Conservation (phyloP, 768 basidiomycete species). For the Cyathus striatus region DNA sequence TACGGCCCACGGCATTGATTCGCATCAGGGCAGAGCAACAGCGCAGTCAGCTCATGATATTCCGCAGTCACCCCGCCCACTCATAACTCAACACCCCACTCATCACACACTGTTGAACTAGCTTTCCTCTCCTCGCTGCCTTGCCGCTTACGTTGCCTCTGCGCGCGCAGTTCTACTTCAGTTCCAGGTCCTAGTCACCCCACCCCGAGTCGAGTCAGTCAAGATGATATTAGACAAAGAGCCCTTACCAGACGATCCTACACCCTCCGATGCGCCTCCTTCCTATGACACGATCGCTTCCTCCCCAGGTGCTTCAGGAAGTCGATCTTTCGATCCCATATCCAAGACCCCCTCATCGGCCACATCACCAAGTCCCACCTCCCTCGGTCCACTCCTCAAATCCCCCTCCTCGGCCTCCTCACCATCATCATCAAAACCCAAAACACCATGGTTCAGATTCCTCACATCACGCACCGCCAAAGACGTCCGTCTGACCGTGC, state of each 20-base stretch:
- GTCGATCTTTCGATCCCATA: too few relatives aligned
- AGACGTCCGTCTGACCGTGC: constrained; percentile 49
- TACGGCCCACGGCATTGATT: too few relatives aligned
- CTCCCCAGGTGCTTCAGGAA: background rate
- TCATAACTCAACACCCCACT: too few relatives aligned
- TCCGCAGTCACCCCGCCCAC: too few relatives aligned
- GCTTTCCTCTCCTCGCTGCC: too few relatives aligned
- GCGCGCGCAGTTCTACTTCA: too few relatives aligned
- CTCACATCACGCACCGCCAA: constrained; percentile 27
- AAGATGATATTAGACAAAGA: constrained; percentile 24
- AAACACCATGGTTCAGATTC: constrained; percentile 32
- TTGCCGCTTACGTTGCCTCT: too few relatives aligned
- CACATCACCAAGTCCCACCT: constrained; percentile 10
- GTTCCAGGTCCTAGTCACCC: too few relatives aligned
- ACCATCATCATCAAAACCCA: constrained; percentile 29
- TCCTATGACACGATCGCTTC: constrained; percentile 26
- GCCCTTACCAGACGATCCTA: constrained; percentile 30
- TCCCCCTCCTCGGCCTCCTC: constrained; percentile 8
- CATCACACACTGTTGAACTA: too few relatives aligned
- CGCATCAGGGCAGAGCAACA: too few relatives aligned
- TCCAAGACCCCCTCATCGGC: too few relatives aligned
- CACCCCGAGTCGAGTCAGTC: constrained; percentile 13
- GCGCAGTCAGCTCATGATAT: too few relatives aligned
- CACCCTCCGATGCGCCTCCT: constrained; percentile 32
- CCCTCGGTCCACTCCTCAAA: constrained; percentile 3